Base-by-base conservation (phyloP, 2,329 filamentous ascomycete genomes). In the Aspergillus arachidicola region DNA sequence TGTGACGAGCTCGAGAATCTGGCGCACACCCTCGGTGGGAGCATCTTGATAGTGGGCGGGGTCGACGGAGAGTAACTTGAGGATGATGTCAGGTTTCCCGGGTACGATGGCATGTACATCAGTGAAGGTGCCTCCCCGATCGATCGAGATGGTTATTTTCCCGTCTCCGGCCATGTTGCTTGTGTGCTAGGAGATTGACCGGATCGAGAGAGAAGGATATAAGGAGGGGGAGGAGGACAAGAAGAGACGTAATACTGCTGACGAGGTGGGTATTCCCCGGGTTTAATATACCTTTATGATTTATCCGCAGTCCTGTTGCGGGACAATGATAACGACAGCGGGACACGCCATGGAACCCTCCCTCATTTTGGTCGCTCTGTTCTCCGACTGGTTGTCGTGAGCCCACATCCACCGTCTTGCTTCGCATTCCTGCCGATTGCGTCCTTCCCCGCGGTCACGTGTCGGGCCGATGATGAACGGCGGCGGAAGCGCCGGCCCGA, bases 1-100 rank as follows among this genome's bases (percentile, higher is more conserved):
- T 0, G 77, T 78, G 4, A 74, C 76, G 28, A 75, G 67, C 69
- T 80, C 78, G 23, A 79, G 66, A 21, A 92, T 92, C 72, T 94
- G 94, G 69, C 89, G 82, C 92, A 93, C 68, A 88, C 93, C 79
- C 93, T 97, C 72, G 88, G 86, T 81, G 91, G 93, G 50, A 91
- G 78, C 78, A 76, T 79, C 78, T 63, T 78, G 70, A 54, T 79
- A 79, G 57, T 79, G 76, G 59, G 71, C 69, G 41, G 78, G 76
- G 61, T 79, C 76, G 11, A 79, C 77, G 10, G 78, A 79, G 2
- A 80, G 72, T 5, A 80, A 67, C 68, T 80, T 80, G 23, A 80
- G 60, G 36, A 80, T 76, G 55, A 79, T 77, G 53, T 79, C 77
- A 12, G 73, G 68, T 30, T 62, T 69, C 53, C 77, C 76, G 50